phyloP scores from a whole-genome alignment of 2,329 filamentous ascomycete species.

The Aspergillus sp. region DNA sequence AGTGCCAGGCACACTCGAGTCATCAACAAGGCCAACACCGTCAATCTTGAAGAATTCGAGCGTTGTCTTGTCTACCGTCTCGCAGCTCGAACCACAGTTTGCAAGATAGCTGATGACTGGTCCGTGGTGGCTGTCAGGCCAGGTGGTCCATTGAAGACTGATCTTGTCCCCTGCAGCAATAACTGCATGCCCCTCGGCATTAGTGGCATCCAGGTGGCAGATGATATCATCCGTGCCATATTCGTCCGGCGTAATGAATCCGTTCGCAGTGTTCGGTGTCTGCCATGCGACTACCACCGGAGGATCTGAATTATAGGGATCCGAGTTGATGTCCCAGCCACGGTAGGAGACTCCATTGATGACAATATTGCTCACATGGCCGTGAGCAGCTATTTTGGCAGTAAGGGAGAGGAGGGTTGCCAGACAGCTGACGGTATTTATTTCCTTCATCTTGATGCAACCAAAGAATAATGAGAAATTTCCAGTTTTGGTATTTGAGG shows the following conservation, averaged over 20 bases:
- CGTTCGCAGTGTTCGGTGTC: slow-evolving; percentile 52
- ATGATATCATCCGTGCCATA: slow-evolving; percentile 53
- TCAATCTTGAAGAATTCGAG: slow-evolving; percentile 65
- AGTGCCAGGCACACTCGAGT: slow-evolving; percentile 42
- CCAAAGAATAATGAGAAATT: background rate
- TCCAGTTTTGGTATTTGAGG: background rate
- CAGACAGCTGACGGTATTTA: background rate
- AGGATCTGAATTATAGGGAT: slow-evolving; percentile 33
- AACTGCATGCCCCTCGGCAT: slow-evolving; percentile 52
- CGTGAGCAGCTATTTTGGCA: slow-evolving; percentile 9
- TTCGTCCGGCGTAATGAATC: slow-evolving; percentile 51
- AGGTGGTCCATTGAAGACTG: slow-evolving; percentile 62
- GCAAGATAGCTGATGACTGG: slow-evolving; percentile 66
- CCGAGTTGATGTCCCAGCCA: slow-evolving; percentile 33
- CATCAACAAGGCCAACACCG: slow-evolving; percentile 52
- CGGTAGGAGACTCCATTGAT: slow-evolving; percentile 23
- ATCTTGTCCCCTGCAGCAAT: slow-evolving; percentile 61
- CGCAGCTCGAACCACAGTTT: slow-evolving; percentile 56
- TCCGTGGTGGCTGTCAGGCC: slow-evolving; percentile 63
- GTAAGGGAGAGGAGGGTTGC: background rate
- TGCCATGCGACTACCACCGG: slow-evolving; percentile 56
- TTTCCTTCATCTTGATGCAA: background rate
- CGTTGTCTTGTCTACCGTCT: slow-evolving; percentile 51
- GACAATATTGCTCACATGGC: slow-evolving; percentile 23
- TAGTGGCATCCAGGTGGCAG: slow-evolving; percentile 60